Conservation (phyloP, 2,329 filamentous ascomycete genomes). For the Lachnellula subtilissima region DNA sequence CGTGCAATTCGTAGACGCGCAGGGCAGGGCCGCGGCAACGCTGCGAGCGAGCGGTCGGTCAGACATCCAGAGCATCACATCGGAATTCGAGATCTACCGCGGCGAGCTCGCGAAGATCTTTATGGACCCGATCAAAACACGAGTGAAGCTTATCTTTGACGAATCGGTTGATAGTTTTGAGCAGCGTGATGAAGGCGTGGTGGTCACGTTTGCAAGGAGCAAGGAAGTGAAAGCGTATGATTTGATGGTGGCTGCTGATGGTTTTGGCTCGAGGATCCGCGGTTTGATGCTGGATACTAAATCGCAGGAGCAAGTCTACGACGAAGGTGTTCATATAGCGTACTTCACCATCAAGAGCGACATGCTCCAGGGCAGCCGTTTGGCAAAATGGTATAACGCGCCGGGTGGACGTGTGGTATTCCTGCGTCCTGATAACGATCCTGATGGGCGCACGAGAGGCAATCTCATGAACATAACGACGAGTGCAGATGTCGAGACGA, state of each 20-base stretch:
- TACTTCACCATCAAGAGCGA: conserved; percentile 8
- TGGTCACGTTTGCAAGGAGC: conserved; percentile 1
- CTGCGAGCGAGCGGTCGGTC: neutral
- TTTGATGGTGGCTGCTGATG: conserved; percentile 7
- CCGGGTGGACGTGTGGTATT: conserved; percentile 6
- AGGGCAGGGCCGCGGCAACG: neutral
- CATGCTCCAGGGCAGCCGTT: conserved; percentile 3
- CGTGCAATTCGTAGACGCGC: neutral
- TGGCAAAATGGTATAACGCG: conserved; percentile 7
- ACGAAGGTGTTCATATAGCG: conserved; percentile 2
- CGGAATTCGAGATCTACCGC: conserved; percentile 7
- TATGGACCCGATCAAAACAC: neutral
- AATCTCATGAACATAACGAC: conserved; percentile 10
- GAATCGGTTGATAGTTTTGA: neutral
- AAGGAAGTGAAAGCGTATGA: neutral
- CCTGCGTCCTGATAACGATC: conserved; percentile 9
- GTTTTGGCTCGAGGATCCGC: conserved; percentile 4
- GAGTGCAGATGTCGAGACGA: conserved; percentile 5
- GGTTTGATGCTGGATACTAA: conserved; percentile 1
- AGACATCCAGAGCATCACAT: conserved; percentile 5
- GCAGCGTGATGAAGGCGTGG: conserved; percentile 1
- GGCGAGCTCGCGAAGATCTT: conserved; percentile 5
- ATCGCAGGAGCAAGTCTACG: conserved; percentile 2
- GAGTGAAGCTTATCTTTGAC: conserved; percentile 1
- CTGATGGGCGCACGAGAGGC: conserved; percentile 4